Base-by-base conservation (phyloP, 805 yeast genomes). In the Candida ponderosae region DNA sequence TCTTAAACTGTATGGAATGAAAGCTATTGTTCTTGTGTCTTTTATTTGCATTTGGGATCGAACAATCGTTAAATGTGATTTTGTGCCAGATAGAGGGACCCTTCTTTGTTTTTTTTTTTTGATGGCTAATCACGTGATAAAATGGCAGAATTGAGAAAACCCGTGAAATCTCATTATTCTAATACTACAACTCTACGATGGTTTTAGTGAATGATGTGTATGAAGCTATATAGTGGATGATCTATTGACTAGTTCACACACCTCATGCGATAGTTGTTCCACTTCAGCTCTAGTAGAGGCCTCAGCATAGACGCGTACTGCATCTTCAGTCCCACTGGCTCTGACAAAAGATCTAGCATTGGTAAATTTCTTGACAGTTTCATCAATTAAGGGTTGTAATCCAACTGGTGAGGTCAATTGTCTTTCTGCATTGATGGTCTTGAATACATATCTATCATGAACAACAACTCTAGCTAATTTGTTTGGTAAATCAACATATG, bases 281-380 rank as follows among this genome's bases (percentile, higher is more conserved):
- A 79, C 77, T 18, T 70, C 70, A 10, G 57, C 61, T 30, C 49
- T 50, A 1, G 76, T 70, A 3, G 64, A 67, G 0, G 96, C 95
- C 59, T 93, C 98, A 1, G 96, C 93, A 48, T 93, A 93, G 6
- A 93, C 86, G 49, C 98, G 75, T 2, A 93, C 97, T 0, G 96
- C 97, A 58, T 93, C 94, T 58, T 93, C 98, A 1, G 98, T 93
- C 13, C 98, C 98, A 42, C 95, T 82, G 9, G 98, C 97, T 48
- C 98, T 76, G 3, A 90, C 97, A 60, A 93, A 93, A 2, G 95
- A 80, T 53, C 98, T 74, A 2, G 90, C 97, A 15, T 60, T 53
- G 0, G 62, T 47, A 44, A 67, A 78, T 47, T 73, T 61, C 9
- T 62, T 53, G 16, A 90, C 90, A 21, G 72, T 54, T 4, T 50